Percentiles rank a stretch among this genome's conserved stretches.
Conservation (phyloP, 1,139 yeast genomes). For the Tardiomyces digboiensis region DNA sequence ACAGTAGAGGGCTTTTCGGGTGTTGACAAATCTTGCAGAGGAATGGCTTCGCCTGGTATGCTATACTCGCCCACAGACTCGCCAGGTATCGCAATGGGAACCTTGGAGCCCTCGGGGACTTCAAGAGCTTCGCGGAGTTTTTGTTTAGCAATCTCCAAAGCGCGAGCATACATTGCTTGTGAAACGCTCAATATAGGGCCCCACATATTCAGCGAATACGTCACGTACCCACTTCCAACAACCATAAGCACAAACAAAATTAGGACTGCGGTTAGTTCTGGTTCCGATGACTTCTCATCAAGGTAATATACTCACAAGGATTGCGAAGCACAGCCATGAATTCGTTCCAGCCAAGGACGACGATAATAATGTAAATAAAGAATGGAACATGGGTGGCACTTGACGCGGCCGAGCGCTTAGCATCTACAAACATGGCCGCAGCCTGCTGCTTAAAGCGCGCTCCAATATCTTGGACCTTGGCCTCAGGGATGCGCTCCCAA, state of each 20-base stretch:
- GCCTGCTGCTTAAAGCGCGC: slow-evolving; percentile 64
- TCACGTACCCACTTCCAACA: slow-evolving; percentile 54
- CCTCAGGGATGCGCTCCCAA: slow-evolving; percentile 47
- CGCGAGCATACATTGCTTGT: slow-evolving; percentile 48
- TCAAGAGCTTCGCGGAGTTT: slow-evolving; percentile 31
- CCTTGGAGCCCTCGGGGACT: not conserved
- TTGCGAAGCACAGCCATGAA: slow-evolving; percentile 80
- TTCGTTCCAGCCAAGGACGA: slow-evolving; percentile 93
- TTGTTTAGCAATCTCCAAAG: slow-evolving; percentile 45
- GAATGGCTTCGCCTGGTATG: not conserved
- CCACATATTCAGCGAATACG: slow-evolving; percentile 64
- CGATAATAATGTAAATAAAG: slow-evolving; percentile 63
- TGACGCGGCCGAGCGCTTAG: slow-evolving; percentile 35
- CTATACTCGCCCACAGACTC: not conserved
- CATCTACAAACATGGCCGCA: slow-evolving; percentile 76
- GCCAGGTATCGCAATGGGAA: not conserved
- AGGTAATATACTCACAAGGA: too few relatives aligned
- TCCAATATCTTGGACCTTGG: slow-evolving; percentile 48
- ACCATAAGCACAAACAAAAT: slow-evolving; percentile 49
- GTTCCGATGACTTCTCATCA: too few relatives aligned
- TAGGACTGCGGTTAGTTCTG: too few relatives aligned
- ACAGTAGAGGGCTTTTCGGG: not conserved
- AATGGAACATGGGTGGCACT: slow-evolving; percentile 66
- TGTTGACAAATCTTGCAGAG: not conserved
- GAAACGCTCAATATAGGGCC: slow-evolving; percentile 62